phyloP scores from a whole-genome alignment of 306 rosid species.

The Medicago ruthenica region DNA sequence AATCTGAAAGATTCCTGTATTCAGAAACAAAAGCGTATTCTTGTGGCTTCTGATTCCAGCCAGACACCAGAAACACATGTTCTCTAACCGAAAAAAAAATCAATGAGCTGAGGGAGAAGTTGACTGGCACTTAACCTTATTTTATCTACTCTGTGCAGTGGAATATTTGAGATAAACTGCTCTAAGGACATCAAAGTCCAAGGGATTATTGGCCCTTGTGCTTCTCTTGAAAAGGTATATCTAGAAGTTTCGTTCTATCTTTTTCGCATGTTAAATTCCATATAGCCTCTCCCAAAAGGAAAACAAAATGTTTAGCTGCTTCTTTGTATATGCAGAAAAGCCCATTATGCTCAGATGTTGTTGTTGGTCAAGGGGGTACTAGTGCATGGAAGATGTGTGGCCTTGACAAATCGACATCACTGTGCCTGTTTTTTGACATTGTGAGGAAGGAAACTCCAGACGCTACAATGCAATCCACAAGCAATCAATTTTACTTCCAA shows the following conservation, averaged over 20 bases:
- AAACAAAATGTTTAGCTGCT: conserved; percentile 34
- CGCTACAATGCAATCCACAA: conserved; percentile 70
- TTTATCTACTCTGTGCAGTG: conserved; percentile 64
- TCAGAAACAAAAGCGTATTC: conserved; percentile 11
- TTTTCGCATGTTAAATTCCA: conserved; percentile 37
- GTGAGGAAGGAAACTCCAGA: conserved; percentile 93
- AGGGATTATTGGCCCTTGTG: conserved; percentile 97
- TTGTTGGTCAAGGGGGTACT: conserved; percentile 93
- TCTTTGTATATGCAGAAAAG: conserved; percentile 78
- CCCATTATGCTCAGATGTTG: conserved; percentile 83
- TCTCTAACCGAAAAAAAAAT: conserved; percentile 3
- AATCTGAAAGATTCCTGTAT: neutral
- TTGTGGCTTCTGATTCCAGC: conserved; percentile 3
- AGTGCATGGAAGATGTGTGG: conserved; percentile 99
- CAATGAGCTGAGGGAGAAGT: conserved; percentile 23
- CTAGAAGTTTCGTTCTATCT: conserved; percentile 23
- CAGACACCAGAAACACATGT: neutral
- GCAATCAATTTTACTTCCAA: conserved; percentile 94
- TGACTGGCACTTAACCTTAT: conserved; percentile 15
- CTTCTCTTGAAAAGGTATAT: conserved; percentile 94
- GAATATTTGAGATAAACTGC: conserved; percentile 98
- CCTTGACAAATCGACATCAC: conserved; percentile 86
- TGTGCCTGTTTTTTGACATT: conserved; percentile 86
- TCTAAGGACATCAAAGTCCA: conserved; percentile 93
- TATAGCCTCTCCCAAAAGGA: neutral